Conservation (phyloP, 139 green algal genomes). For the Coelastrella sp. region DNA sequence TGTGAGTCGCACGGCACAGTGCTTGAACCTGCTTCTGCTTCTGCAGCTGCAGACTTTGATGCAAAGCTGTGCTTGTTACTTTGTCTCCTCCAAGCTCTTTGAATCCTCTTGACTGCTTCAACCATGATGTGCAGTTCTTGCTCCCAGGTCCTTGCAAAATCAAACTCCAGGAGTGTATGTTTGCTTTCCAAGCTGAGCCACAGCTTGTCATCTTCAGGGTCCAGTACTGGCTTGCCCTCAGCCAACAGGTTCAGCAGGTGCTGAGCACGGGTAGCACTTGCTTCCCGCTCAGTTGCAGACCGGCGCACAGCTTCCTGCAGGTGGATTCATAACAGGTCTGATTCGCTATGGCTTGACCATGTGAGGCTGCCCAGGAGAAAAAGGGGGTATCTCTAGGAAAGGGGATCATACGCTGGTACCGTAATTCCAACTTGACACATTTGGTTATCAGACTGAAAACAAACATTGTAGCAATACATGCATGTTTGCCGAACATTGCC, state of each 20-base stretch:
- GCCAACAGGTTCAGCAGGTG: constrained; percentile 34
- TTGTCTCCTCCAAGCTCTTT: constrained; percentile 34
- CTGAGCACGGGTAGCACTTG: constrained; percentile 8
- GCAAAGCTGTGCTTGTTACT: neutral
- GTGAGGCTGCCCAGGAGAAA: no score
- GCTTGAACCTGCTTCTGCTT: neutral
- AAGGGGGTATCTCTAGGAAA: no score
- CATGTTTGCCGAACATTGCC: no score
- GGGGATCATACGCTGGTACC: no score
- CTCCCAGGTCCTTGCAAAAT: constrained; percentile 43
- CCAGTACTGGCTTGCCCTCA: constrained; percentile 45
- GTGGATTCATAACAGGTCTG: neutral
- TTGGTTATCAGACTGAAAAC: no score
- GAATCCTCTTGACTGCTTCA: constrained; percentile 43
- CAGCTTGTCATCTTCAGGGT: constrained; percentile 51
- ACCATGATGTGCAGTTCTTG: constrained; percentile 46
- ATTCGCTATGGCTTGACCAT: no score
- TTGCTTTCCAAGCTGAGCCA: constrained; percentile 49
- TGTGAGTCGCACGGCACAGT: neutral
- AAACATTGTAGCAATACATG: no score
- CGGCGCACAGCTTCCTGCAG: constrained; percentile 34
- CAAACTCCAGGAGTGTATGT: constrained; percentile 51
- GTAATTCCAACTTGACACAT: no score
- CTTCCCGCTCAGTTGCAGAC: neutral
- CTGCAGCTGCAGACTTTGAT: neutral